Conservation (phyloP, 106 monocot genomes). For the Posidonia australis region DNA sequence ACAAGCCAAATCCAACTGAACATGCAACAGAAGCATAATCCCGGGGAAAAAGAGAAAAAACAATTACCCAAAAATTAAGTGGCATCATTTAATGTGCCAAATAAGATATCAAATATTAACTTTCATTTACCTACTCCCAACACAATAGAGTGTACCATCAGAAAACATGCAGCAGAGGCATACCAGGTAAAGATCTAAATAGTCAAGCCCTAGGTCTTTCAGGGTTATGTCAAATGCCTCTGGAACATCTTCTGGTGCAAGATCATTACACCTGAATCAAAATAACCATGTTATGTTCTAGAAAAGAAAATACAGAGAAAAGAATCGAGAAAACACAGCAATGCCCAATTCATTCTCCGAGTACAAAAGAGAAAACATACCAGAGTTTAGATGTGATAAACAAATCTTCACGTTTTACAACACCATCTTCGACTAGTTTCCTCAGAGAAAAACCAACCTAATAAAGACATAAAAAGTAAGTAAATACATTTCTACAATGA, state of each 20-base stretch:
- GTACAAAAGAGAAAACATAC: slow-evolving; percentile 13
- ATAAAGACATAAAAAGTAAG: not conserved
- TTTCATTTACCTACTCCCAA: no score
- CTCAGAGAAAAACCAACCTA: slow-evolving; percentile 72
- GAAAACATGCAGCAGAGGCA: not conserved
- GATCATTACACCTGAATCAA: slow-evolving; percentile 51
- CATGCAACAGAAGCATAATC: not conserved
- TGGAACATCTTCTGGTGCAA: slow-evolving; percentile 75
- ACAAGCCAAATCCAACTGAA: not conserved
- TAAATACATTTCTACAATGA: no score
- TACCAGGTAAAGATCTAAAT: slow-evolving; percentile 89
- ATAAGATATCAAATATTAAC: no score
- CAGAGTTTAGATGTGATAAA: slow-evolving; percentile 94
- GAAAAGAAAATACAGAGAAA: not conserved
- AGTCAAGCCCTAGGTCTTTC: slow-evolving; percentile 54
- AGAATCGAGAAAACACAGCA: not conserved
- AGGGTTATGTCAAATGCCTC: slow-evolving; percentile 48
- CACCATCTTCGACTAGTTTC: slow-evolving; percentile 54
- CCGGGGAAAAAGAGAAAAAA: not conserved
- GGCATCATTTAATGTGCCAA: no score
- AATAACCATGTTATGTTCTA: not conserved
- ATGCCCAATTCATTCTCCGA: not conserved
- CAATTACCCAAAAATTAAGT: no score
- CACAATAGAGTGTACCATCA: no score
- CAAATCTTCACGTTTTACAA: slow-evolving; percentile 84